Conservation (phyloP, 2,329 filamentous ascomycete species). For the Xylariales sp. region DNA sequence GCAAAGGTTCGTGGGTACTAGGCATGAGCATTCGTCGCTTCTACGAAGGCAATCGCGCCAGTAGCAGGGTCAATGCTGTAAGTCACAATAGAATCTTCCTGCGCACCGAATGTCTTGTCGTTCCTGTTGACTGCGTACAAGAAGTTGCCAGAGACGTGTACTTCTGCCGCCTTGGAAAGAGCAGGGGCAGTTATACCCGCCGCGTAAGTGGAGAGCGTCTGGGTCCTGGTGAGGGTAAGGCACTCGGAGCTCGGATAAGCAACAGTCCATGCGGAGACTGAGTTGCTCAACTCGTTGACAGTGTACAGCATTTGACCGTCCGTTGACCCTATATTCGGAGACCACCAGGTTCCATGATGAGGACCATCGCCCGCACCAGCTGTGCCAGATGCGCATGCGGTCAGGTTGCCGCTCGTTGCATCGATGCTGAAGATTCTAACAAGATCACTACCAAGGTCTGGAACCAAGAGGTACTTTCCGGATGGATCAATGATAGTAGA, state of each 20-base stretch:
- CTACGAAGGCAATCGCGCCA: conserved; percentile 6
- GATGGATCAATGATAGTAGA: conserved; percentile 46
- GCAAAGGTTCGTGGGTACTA: conserved; percentile 10
- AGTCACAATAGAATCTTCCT: conserved; percentile 10
- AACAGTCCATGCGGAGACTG: conserved; percentile 45
- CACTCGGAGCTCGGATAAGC: conserved; percentile 36
- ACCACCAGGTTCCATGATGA: conserved; percentile 49
- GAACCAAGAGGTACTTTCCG: conserved; percentile 42
- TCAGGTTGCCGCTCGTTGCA: conserved; percentile 37
- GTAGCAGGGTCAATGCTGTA: conserved; percentile 5
- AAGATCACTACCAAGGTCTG: conserved; percentile 51
- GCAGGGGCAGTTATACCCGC: conserved; percentile 34
- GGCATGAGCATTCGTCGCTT: conserved; percentile 8
- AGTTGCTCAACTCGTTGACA: conserved; percentile 47
- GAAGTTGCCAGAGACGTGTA: conserved; percentile 41
- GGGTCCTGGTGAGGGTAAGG: conserved; percentile 39
- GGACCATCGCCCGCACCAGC: conserved; percentile 45
- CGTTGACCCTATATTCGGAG: conserved; percentile 23
- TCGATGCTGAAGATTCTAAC: conserved; percentile 50
- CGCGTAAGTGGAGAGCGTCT: conserved; percentile 41
- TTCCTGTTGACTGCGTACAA: conserved; percentile 11
- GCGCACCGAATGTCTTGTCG: conserved; percentile 10
- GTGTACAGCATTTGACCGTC: conserved; percentile 31
- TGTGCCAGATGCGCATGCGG: conserved; percentile 37
- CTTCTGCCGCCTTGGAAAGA: conserved; percentile 50